Percentiles rank a stretch among this genome's conserved stretches.
phyloP scores from a whole-genome alignment of 495 filamentous ascomycete genomes.

The Penicillium antarcticum region DNA sequence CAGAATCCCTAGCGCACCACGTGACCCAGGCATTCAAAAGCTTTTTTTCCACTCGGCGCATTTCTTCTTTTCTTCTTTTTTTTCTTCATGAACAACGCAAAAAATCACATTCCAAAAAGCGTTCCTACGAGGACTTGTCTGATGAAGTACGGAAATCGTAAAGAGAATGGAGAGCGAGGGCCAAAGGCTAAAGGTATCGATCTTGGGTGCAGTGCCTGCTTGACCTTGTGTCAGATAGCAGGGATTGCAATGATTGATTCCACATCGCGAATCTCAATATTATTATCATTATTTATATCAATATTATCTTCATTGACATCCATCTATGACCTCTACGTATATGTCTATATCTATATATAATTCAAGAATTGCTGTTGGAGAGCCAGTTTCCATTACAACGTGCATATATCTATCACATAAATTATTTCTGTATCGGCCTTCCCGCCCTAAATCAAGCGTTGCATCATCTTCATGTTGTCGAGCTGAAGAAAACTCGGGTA shows the following conservation, averaged over 20 bases:
- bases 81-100: conserved; percentile 65
- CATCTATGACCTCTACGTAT: conserved; percentile 2
- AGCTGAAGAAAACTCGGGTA: background rate
- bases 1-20: conserved; percentile 11
- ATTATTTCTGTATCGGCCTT: background rate
- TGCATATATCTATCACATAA: background rate
- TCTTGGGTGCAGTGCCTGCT: conserved; percentile 68
- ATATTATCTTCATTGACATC: conserved; percentile 4
- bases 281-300: conserved; percentile 5
- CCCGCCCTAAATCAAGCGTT: background rate
- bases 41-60: conserved; percentile 5
- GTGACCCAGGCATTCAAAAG: conserved; percentile 14
- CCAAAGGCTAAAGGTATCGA: conserved; percentile 41
- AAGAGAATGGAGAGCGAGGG: conserved; percentile 60
- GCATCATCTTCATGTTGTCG: background rate
- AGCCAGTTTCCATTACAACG: background rate
- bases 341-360: no score
- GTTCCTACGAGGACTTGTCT: conserved; percentile 55
- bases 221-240: conserved; percentile 44
- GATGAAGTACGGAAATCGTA: conserved; percentile 64
- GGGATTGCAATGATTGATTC: conserved; percentile 68
- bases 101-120: conserved; percentile 63
- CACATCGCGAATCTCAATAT: conserved; percentile 39
- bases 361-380: background rate
- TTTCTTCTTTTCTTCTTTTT: conserved; percentile 43